Base-by-base conservation (phyloP, 441 rosid genomes). In the Euphorbia celastroides region DNA sequence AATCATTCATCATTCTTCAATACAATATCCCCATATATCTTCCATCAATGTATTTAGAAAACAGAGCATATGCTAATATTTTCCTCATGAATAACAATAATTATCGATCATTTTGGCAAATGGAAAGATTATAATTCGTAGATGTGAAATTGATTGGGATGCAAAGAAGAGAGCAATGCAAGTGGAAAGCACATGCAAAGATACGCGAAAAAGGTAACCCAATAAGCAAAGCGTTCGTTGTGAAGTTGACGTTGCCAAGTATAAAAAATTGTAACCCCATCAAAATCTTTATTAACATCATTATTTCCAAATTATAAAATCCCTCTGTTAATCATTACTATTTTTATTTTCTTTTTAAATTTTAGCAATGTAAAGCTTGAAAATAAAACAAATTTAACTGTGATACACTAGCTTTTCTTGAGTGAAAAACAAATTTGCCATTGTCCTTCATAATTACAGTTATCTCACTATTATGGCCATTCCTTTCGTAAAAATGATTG, bases 361-460 rank as follows among this genome's bases (percentile, higher is more conserved):
- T 42, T 42, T 17, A 6, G 48, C 5, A 42, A 13, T 42, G 16
- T 5, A n/a, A n/a, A n/a, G n/a, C n/a, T n/a, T n/a, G n/a, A n/a
- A 42, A 62, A 44, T 42, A 62, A 42, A 62, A 26, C 65, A 62
- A 62, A 46, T 19, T 62, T 20, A n/a, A 41, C 44, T 19, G 1
- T 41, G 20, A 13, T 14, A 16, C 22, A 62, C 14, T 25, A 26
- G 41, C 41, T 46, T 20, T 16, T 10, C 59, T 13, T 2, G 17
- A 48, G 22, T 48, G 52, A 1, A 48, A 48, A 48, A 17, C 16
- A 48, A 48, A 17, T 1, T 17, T 48, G 5, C 20, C 7, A 3
- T 42, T 10, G 16, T 42, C 17, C 13, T 42, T 42, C 50, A 10
- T 42, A 14, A 11, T 14, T 42, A 8, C 16, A 42, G 16, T 42